A percentile compares a stretch with the other conserved stretches of the same genome.
Conservation (phyloP, 441 rosid species). For the Mallotus japonicus region DNA sequence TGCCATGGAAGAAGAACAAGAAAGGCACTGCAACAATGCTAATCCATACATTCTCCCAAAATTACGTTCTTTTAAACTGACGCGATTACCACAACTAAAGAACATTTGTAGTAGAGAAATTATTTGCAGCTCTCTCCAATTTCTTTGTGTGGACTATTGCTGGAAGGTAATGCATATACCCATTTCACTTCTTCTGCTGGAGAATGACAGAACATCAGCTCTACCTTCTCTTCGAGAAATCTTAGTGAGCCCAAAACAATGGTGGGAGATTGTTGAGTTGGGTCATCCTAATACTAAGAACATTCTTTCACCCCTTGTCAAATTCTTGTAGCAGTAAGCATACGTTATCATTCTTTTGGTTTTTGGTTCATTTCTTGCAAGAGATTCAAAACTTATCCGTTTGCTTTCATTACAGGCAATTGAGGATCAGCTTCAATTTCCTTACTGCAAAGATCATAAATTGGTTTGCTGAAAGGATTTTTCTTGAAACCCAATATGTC, state of each 20-base stretch:
- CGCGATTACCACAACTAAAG: conserved; percentile 7
- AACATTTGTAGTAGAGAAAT: conserved; percentile 6
- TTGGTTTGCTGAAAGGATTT: too few relatives aligned
- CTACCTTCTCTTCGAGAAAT: conserved; percentile 1
- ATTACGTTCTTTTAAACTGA: neutral
- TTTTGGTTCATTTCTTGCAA: too few relatives aligned
- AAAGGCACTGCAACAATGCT: neutral
- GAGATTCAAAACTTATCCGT: too few relatives aligned
- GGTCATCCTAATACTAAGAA: conserved; percentile 16
- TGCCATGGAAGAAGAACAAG: neutral
- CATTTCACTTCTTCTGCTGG: conserved; percentile 5
- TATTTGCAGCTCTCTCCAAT: conserved; percentile 11
- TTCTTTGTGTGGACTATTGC: neutral
- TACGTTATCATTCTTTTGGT: too few relatives aligned
- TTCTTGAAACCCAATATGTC: too few relatives aligned
- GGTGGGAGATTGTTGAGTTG: conserved; percentile 27
- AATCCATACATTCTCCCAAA: conserved; percentile 9
- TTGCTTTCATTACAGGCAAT: too few relatives aligned
- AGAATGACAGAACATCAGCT: neutral
- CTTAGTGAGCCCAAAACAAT: neutral
- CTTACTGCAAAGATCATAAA: too few relatives aligned
- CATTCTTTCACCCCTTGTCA: neutral
- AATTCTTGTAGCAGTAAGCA: too few relatives aligned
- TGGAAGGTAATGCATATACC: conserved; percentile 22
- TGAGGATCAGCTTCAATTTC: too few relatives aligned